Percentiles rank a stretch among this genome's conserved stretches.
Conservation (phyloP, 352 stramenopile genomes). For the Halophytophthora batemanensis region DNA sequence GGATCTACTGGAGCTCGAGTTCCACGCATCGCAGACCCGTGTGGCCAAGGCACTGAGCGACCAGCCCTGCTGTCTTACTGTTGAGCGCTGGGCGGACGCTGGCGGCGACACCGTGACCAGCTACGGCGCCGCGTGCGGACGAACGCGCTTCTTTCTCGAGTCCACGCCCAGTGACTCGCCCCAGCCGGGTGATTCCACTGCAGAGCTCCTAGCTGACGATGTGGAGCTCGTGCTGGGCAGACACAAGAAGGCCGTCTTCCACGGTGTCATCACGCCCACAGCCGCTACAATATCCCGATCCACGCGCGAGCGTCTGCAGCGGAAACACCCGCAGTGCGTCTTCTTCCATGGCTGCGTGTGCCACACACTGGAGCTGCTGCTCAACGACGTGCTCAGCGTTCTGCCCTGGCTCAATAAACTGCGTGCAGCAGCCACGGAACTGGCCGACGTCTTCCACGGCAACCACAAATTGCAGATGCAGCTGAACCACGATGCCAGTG, state of each 20-base stretch:
- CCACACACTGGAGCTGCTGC: slow-evolving; percentile 43
- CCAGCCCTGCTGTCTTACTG: slow-evolving; percentile 52
- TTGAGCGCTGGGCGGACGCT: slow-evolving; percentile 51
- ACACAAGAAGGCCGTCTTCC: slow-evolving; percentile 50
- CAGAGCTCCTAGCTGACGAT: slow-evolving; percentile 40
- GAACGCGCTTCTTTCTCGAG: slow-evolving; percentile 46
- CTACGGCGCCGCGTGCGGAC: slow-evolving; percentile 39
- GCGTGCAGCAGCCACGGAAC: slow-evolving; percentile 32
- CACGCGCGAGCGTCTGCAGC: slow-evolving; percentile 52
- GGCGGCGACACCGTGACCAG: slow-evolving; percentile 42
- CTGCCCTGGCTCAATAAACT: slow-evolving; percentile 50
- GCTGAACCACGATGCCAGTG: too few relatives aligned
- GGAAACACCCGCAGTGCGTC: slow-evolving; percentile 49
- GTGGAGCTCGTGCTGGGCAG: slow-evolving; percentile 47
- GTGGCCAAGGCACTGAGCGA: slow-evolving; percentile 41
- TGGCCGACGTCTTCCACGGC: slow-evolving; percentile 39
- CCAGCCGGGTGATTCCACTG: slow-evolving; percentile 8
- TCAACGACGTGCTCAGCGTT: slow-evolving; percentile 46
- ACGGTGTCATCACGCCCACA: slow-evolving; percentile 50
- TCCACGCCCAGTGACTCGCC: slow-evolving; percentile 12
- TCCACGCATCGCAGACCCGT: slow-evolving; percentile 33
- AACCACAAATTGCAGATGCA: slow-evolving; percentile 48
- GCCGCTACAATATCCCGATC: slow-evolving; percentile 31
- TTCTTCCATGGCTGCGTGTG: slow-evolving; percentile 70
- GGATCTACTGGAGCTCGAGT: slow-evolving; percentile 58